phyloP scores from a whole-genome alignment of 129 eudicot genomes.

The Flaveria trinervia region DNA sequence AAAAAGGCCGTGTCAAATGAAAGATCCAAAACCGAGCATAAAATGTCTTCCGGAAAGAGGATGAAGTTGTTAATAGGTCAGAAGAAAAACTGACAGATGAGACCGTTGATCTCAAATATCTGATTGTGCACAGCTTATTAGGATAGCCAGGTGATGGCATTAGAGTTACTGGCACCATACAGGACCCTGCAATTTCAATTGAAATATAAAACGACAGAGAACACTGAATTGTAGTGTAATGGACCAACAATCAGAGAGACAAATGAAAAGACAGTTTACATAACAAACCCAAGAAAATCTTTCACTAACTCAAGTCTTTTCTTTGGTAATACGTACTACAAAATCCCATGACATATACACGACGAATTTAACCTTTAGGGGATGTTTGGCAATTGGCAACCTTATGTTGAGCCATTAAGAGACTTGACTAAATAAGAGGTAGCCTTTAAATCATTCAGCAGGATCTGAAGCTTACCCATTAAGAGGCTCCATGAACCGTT shows the following conservation, averaged over 20 bases:
- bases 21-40: slow-evolving; percentile 38
- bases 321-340: too few relatives aligned
- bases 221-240: too few relatives aligned
- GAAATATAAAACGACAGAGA: too few relatives aligned
- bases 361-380: too few relatives aligned
- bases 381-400: too few relatives aligned
- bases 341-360: too few relatives aligned
- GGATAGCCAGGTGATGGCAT: slow-evolving; percentile 39
- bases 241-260: not conserved
- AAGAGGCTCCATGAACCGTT: too few relatives aligned
- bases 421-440: too few relatives aligned
- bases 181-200: slow-evolving; percentile 38
- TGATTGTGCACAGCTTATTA: slow-evolving; percentile 19
- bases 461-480: too few relatives aligned
- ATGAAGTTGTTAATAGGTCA: slow-evolving; percentile 22
- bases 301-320: not conserved
- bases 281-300: not conserved
- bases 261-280: not conserved
- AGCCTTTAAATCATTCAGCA: too few relatives aligned
- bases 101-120: slow-evolving; percentile 29
- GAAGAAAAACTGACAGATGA: slow-evolving; percentile 19
- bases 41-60: slow-evolving; percentile 33
- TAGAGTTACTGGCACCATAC: slow-evolving; percentile 42
- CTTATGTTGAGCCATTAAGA: too few relatives aligned
- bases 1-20: slow-evolving; percentile 32